Percentiles rank a stretch among this genome's conserved stretches.
These are phyloP conservation scores for Microsporum canis DNA, from an alignment of 2,329 filamentous ascomycete species.

Conservation along the genomic window DNA sequence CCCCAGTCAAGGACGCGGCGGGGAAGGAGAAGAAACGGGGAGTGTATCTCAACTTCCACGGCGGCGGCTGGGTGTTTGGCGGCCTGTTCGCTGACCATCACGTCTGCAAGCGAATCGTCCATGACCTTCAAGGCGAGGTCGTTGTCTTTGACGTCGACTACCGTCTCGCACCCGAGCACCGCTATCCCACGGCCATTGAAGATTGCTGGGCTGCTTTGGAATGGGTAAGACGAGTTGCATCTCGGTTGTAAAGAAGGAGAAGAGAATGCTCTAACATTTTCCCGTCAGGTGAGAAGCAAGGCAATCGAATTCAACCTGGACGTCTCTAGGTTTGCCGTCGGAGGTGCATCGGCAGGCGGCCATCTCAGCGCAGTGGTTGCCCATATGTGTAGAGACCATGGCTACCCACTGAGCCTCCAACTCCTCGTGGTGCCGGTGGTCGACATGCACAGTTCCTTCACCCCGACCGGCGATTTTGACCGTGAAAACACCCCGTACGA, in stretches of 20 bases:
- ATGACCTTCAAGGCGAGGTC: conserved; percentile 27
- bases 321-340: conserved; percentile 26
- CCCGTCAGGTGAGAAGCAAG: conserved; percentile 24
- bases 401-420: conserved; percentile 28
- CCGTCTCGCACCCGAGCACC: conserved; percentile 31
- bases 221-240: conserved; percentile 22
- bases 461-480: conserved; percentile 26
- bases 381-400: conserved; percentile 29
- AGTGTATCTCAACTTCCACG: conserved; percentile 34
- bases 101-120: conserved; percentile 32
- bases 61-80: conserved; percentile 36
- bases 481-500: conserved; percentile 28
- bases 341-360: conserved; percentile 32
- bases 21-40: conserved; percentile 24
- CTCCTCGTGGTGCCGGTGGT: conserved; percentile 28
- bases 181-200: conserved; percentile 29
- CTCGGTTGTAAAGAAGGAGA: not conserved
- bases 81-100: conserved; percentile 29
- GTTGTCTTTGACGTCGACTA: conserved; percentile 38
- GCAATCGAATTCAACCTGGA: conserved; percentile 28
- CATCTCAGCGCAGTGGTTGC: conserved; percentile 30
- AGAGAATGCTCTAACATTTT: not conserved
- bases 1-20: conserved; percentile 18
- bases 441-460: conserved; percentile 29
- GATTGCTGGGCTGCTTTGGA: conserved; percentile 33